Evolutionary conservation across 257 asterid species (phyloP).

Genomic region (Penstemon eatonii): DNA sequence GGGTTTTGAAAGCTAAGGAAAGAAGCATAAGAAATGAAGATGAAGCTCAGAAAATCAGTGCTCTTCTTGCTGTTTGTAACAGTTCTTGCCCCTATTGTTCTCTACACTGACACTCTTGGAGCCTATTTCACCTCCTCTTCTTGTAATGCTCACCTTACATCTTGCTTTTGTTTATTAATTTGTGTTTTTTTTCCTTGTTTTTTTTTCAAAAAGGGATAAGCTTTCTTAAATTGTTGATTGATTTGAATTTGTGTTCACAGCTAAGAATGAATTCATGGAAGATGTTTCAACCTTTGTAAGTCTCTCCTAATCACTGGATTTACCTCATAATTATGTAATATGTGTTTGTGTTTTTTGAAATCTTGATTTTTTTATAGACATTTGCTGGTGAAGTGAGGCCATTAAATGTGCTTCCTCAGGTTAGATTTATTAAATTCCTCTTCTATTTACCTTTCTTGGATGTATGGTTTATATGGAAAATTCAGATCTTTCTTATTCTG

Average conservation of each 20-base stretch:
- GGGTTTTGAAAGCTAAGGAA: slow-evolving; percentile 9
- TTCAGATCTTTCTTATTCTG: slow-evolving; percentile 26
- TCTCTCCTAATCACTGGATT: slow-evolving; percentile 14
- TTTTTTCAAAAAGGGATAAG: not conserved
- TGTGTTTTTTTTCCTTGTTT: not conserved
- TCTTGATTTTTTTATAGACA: slow-evolving; percentile 43
- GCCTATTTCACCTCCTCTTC: slow-evolving; percentile 50
- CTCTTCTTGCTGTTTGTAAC: slow-evolving; percentile 61
- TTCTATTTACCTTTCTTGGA: not conserved
- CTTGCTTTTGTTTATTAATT: not conserved
- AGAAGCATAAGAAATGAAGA: slow-evolving; percentile 35
- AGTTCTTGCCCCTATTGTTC: slow-evolving; percentile 71
- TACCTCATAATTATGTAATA: not conserved
- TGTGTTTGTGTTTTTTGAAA: slow-evolving; percentile 23
- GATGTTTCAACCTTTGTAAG: slow-evolving; percentile 78
- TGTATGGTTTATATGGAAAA: not conserved
- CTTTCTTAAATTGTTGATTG: not conserved
- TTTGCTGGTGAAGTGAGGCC: slow-evolving; percentile 74
- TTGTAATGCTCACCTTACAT: slow-evolving; percentile 40
- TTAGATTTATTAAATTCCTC: slow-evolving; percentile 30
- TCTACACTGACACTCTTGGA: slow-evolving; percentile 62
- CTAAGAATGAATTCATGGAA: slow-evolving; percentile 57
- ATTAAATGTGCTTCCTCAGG: slow-evolving; percentile 75
- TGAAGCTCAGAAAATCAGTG: slow-evolving; percentile 56
- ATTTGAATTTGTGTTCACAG: slow-evolving; percentile 37